Evolutionary conservation across 2,329 filamentous ascomycete genomes (phyloP).

Genomic region (Aspergillus sojae): DNA sequence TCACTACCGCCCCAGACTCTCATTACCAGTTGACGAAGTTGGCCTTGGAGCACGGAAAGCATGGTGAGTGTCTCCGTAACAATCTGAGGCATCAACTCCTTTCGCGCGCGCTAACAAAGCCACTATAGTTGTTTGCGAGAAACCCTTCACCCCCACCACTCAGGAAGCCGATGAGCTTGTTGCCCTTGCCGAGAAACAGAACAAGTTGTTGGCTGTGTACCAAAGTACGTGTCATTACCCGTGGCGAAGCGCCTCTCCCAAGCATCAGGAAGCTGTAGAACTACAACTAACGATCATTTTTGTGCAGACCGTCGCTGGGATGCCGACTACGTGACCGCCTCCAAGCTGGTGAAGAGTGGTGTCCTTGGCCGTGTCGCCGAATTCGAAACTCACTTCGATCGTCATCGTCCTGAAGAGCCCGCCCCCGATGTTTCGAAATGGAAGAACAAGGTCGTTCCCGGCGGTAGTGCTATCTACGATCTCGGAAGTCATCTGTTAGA

Average conservation of each 20-base stretch:
- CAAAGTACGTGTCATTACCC: constrained; percentile 54
- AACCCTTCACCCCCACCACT: constrained; percentile 76
- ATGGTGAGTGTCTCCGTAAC: constrained; percentile 45
- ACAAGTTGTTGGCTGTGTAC: constrained; percentile 66
- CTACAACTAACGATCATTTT: neutral
- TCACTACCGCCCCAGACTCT: constrained; percentile 71
- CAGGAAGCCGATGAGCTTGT: constrained; percentile 68
- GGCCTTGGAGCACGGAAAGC: constrained; percentile 70
- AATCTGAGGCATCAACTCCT: neutral
- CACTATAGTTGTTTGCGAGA: constrained; percentile 69
- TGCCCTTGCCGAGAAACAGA: constrained; percentile 54
- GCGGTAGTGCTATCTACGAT: constrained; percentile 71
- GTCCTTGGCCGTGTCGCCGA: constrained; percentile 72
- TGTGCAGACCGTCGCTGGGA: constrained; percentile 69
- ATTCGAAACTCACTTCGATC: constrained; percentile 80
- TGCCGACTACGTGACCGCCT: constrained; percentile 72
- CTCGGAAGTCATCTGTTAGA: constrained; percentile 77
- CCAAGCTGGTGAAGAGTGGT: constrained; percentile 61
- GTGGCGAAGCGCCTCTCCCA: neutral
- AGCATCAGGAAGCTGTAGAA: neutral
- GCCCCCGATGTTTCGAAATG: constrained; percentile 52
- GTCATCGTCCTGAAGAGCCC: constrained; percentile 64
- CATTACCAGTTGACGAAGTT: constrained; percentile 68
- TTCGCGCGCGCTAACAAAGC: neutral
- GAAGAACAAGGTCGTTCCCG: constrained; percentile 69